Base-by-base conservation (phyloP, 805 yeast genomes). In the Ogataea ramenticola region DNA sequence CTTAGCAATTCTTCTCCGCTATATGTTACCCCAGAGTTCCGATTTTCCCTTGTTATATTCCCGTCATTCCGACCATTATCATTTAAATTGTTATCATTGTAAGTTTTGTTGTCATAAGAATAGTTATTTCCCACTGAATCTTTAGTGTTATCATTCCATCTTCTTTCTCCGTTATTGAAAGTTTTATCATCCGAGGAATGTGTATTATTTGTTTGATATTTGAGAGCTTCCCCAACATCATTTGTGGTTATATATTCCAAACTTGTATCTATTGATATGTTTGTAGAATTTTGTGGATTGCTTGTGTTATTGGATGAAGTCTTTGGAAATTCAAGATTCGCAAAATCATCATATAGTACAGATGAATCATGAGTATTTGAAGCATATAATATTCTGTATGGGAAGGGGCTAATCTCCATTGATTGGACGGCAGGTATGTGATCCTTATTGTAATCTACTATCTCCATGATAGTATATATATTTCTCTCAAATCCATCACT, bases 351-450 rank as follows among this genome's bases (percentile, higher is more conserved):
- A 10, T 67, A 61, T 15, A 64, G 55, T 3, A 57, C 43, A 27
- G 45, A 48, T 2, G 53, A 43, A 35, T 54, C 58, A 40, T 55
- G 55, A 2, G 62, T 55, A 42, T 56, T 53, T 31, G 51, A 41
- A 15, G 56, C 58, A 43, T 48, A 57, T 15, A 55, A 42, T 3
- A 78, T 65, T 39, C 62, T 62, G 50, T 71, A 77, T 0, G 76
- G 86, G 54, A 86, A 86, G 3, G 93, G 91, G 11, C 79, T 64
- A 26, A 74, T 64, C 3, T 82, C 88, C 15, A 79, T 65, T 1
- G 86, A 74, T 16, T 82, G 75, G 21, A 86, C 82, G 1, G 86
- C 84, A 3, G 95, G 95, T 2, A 86, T 79, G 51, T 82, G 89
- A 40, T 70, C 75, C 53, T 77, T 81, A 53, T 80, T 70, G 7